A percentile compares a stretch with the other conserved stretches of the same genome.
Conservation (phyloP, 371 early-diverging fungal species). For the Mortierella sp. region DNA sequence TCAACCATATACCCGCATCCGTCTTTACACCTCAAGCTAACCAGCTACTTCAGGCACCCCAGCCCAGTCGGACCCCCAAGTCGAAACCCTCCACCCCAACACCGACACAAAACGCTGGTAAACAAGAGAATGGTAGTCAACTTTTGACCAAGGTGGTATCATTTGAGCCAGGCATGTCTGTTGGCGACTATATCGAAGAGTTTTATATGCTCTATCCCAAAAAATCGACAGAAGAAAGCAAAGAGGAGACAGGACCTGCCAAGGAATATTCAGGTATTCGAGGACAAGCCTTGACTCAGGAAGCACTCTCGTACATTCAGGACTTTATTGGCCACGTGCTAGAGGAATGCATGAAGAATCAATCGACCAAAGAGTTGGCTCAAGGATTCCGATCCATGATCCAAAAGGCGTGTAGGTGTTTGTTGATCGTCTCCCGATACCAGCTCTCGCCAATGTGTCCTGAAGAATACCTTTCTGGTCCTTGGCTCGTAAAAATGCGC, state of each 20-base stretch:
- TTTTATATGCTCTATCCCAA: slow-evolving; percentile 43
- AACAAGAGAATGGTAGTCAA: slow-evolving; percentile 14
- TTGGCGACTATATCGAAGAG: slow-evolving; percentile 52
- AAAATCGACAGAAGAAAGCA: slow-evolving; percentile 5
- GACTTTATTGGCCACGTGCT: slow-evolving; percentile 39
- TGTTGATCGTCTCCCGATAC: slow-evolving; percentile 29
- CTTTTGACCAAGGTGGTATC: slow-evolving; percentile 13
- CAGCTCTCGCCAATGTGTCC: slow-evolving; percentile 15
- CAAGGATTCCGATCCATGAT: slow-evolving; percentile 38
- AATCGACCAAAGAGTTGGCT: slow-evolving; percentile 10
- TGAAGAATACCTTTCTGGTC: slow-evolving; percentile 37
- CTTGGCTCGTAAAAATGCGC: slow-evolving; percentile 57
- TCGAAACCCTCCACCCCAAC: slow-evolving; percentile 47
- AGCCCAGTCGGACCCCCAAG: slow-evolving; percentile 36
- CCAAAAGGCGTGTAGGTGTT: slow-evolving; percentile 35
- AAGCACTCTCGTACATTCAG: slow-evolving; percentile 36
- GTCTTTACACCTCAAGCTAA: slow-evolving; percentile 48
- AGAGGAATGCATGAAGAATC: slow-evolving; percentile 23
- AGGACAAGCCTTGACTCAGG: slow-evolving; percentile 39
- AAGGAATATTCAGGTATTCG: slow-evolving; percentile 51
- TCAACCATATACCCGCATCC: slow-evolving; percentile 51
- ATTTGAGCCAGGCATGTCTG: slow-evolving; percentile 41
- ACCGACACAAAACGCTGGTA: slow-evolving; percentile 6
- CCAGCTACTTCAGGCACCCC: slow-evolving; percentile 22
- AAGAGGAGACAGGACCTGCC: slow-evolving; percentile 19